phyloP scores from a whole-genome alignment of 768 basidiomycete species.

The Pholiota microspora region DNA sequence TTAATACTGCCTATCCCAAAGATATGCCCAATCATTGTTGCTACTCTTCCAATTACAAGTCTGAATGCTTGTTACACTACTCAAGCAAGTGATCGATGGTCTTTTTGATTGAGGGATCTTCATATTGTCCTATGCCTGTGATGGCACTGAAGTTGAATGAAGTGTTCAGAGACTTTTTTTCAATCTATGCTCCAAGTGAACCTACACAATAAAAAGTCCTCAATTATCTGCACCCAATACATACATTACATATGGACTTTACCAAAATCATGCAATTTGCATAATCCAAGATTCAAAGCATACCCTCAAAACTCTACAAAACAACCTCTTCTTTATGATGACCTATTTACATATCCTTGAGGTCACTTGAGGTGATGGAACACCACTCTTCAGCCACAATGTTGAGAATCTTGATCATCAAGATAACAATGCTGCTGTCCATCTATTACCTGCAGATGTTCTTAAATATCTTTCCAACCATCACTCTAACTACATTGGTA shows the following conservation, averaged over 20 bases:
- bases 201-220: slow-evolving; percentile 8
- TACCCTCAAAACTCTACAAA: slow-evolving; percentile 30
- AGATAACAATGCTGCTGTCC: slow-evolving; percentile 39
- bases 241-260: slow-evolving; percentile 10
- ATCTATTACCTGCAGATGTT: slow-evolving; percentile 30
- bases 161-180: slow-evolving; percentile 19
- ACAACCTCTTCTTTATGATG: slow-evolving; percentile 25
- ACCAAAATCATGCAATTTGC: slow-evolving; percentile 19
- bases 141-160: slow-evolving; percentile 33
- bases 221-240: background rate
- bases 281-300: slow-evolving; percentile 37
- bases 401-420: slow-evolving; percentile 39
- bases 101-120: slow-evolving; percentile 20
- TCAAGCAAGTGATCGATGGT: slow-evolving; percentile 10
- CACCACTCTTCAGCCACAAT: slow-evolving; percentile 23
- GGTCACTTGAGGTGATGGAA: slow-evolving; percentile 9
- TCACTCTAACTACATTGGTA: background rate
- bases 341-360: background rate
- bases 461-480: slow-evolving; percentile 18
- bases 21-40: slow-evolving; percentile 32
- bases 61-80: slow-evolving; percentile 18
- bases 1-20: slow-evolving; percentile 29
- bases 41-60: slow-evolving; percentile 27
- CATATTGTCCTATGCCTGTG: slow-evolving; percentile 30
- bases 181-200: background rate